These are phyloP conservation scores for Pseudogymnoascus sp. DNA, from an alignment of 2,329 filamentous ascomycete genomes.

Conservation along the genomic window DNA sequence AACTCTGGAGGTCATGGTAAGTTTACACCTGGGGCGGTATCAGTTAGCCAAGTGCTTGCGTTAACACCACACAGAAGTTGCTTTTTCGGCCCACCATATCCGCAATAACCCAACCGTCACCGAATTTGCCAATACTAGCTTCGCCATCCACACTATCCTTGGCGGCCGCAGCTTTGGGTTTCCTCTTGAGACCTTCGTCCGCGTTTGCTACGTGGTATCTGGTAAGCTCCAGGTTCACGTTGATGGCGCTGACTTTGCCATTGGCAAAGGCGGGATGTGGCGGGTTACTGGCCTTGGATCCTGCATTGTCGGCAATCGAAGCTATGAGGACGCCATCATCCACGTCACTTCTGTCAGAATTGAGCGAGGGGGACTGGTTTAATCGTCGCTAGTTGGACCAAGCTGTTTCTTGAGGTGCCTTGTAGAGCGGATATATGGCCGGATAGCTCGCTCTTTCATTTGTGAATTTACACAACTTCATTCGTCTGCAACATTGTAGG, in stretches of 20 bases:
- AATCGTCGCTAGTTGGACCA: not conserved
- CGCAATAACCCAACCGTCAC: constrained; percentile 11
- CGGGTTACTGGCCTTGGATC: constrained; percentile 11
- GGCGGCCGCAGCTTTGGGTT: constrained; percentile 6
- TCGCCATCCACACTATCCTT: constrained; percentile 13
- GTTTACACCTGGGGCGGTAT: not conserved
- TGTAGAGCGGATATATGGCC: not conserved
- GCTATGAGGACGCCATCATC: not conserved
- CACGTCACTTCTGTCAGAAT: not conserved
- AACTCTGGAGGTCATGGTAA: constrained; percentile 19
- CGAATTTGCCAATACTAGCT: constrained; percentile 15
- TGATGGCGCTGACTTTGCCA: constrained; percentile 13
- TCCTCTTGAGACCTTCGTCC: constrained; percentile 3
- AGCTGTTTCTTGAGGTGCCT: not conserved
- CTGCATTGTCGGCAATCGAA: not conserved
- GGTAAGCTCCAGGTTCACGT: constrained; percentile 17
- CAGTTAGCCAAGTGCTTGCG: not conserved
- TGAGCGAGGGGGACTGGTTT: not conserved
- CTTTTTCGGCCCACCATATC: constrained; percentile 20
- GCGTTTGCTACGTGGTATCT: constrained; percentile 17
- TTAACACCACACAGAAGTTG: constrained; percentile 17
- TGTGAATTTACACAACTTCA: not conserved
- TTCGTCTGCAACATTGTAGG: not conserved
- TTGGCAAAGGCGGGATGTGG: constrained; percentile 18
- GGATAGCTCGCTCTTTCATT: not conserved